phyloP scores from a whole-genome alignment of 345 rosid genomes.

The Pelargonium nanum region DNA sequence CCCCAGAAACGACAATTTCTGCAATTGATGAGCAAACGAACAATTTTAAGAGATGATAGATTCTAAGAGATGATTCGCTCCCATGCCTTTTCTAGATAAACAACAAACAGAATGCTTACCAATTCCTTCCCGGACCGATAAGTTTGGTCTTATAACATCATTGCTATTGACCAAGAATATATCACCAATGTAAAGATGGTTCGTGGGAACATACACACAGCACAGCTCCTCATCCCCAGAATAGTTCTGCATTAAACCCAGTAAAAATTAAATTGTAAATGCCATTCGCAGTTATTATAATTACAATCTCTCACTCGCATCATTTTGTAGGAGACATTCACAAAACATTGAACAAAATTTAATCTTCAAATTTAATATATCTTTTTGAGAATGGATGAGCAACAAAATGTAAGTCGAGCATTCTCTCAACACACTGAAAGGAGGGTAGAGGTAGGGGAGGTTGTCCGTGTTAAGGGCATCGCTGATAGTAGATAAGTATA shows the following conservation, averaged over 20 bases:
- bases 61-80: no score
- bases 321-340: not conserved
- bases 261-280: not conserved
- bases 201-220: constrained; percentile 95
- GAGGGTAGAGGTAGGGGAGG: not conserved
- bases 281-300: no score
- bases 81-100: not conserved
- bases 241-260: constrained; percentile 47
- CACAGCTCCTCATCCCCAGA: constrained; percentile 89
- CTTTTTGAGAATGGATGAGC: not conserved
- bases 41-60: no score
- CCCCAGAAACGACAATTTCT: constrained; percentile 97
- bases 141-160: constrained; percentile 91
- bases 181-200: constrained; percentile 97
- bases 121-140: constrained; percentile 94
- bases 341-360: not conserved
- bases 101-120: constrained; percentile 39
- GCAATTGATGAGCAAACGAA: constrained; percentile 14
- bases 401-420: not conserved
- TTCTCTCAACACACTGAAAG: not conserved
- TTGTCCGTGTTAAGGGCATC: not conserved
- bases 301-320: no score
- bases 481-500: no score
- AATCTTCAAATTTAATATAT: no score
- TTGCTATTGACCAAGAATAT: constrained; percentile 65